Conservation (phyloP, 148 eudicot species). For the Chenopodium suecicum region DNA sequence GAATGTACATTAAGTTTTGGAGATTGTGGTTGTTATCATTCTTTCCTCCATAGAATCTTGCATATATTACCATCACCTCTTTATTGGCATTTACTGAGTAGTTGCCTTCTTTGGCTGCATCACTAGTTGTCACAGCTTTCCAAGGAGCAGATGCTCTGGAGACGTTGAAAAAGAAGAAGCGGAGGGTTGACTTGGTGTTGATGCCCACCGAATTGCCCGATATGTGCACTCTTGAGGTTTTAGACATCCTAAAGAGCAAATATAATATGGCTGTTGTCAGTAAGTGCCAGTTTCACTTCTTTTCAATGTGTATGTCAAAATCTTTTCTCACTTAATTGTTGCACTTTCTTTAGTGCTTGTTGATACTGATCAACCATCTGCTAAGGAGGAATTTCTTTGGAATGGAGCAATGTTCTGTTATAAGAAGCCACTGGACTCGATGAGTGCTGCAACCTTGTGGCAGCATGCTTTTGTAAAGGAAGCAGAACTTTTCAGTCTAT, state of each 20-base stretch:
- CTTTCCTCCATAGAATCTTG: not conserved
- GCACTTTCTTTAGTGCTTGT: slow-evolving; percentile 11
- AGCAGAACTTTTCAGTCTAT: not conserved
- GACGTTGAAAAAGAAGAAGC: not conserved
- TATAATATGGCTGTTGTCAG: slow-evolving; percentile 13
- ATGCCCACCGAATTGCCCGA: slow-evolving; percentile 12
- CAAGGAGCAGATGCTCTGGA: slow-evolving; percentile 13
- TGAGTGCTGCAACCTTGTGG: not conserved
- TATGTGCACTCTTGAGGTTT: slow-evolving; percentile 9
- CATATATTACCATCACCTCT: not conserved
- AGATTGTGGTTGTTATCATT: not conserved
- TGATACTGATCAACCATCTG: not conserved
- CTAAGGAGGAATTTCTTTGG: not conserved
- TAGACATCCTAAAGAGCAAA: not conserved
- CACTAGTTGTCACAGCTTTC: slow-evolving; percentile 13
- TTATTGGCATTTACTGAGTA: not conserved
- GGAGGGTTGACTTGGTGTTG: slow-evolving; percentile 14
- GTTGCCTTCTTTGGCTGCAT: slow-evolving; percentile 9
- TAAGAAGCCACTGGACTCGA: not conserved
- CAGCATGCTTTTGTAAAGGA: not conserved
- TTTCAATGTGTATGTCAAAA: not conserved
- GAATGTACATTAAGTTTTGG: not conserved
- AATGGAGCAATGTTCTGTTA: slow-evolving; percentile 18
- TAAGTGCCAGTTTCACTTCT: slow-evolving; percentile 12
- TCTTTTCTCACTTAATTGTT: not conserved